phyloP scores from a whole-genome alignment of 805 yeast species.

The Lipomyces yamadae region DNA sequence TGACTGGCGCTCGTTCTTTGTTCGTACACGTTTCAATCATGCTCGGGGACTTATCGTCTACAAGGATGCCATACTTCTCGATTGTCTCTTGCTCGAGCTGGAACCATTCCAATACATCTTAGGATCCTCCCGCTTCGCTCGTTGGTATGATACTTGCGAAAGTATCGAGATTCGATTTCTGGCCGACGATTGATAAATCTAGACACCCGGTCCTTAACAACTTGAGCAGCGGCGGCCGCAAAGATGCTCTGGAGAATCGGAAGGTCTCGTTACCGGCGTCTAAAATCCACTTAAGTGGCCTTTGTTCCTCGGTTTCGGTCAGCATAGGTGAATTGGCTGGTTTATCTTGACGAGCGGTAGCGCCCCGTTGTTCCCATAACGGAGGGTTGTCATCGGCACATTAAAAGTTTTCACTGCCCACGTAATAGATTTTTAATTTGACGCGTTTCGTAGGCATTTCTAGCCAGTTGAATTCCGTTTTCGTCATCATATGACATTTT shows the following conservation, averaged over 20 bases:
- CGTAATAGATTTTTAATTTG: conserved; percentile 1
- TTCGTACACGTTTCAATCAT: no score
- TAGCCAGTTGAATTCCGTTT: background rate
- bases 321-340: background rate
- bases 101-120: background rate
- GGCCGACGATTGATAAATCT: no score
- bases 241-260: no score
- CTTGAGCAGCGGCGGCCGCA: no score
- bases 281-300: background rate
- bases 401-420: background rate
- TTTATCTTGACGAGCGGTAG: conserved; percentile 1
- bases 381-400: background rate
- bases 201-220: no score
- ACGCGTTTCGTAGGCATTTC: background rate
- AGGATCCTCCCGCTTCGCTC: background rate
- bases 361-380: background rate
- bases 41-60: no score
- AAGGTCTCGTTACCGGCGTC: no score
- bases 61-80: background rate
- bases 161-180: no score
- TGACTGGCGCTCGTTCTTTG: no score
- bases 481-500: background rate
- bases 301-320: conserved; percentile 3
- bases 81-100: background rate
- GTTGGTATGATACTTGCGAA: conserved; percentile 1